Conservation (phyloP, 2,329 filamentous ascomycete species). For the Ophiostoma quercus region DNA sequence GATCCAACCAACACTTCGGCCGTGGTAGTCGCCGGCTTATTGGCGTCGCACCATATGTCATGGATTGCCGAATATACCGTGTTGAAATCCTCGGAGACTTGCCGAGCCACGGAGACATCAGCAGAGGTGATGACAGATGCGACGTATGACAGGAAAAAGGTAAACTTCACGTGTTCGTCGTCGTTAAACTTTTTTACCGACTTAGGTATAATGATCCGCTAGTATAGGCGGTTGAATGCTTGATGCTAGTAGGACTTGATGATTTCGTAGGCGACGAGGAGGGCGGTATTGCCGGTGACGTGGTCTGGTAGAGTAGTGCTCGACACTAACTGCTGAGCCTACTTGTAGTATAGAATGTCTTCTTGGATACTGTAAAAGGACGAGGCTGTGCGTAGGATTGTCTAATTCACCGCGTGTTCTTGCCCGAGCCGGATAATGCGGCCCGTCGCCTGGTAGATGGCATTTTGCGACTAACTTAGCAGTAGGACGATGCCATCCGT, state of each 20-base stretch:
- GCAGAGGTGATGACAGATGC: too few species aligned
- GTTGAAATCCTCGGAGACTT: too few species aligned
- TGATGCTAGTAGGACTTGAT: background rate
- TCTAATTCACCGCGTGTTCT: background rate
- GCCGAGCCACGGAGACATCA: too few species aligned
- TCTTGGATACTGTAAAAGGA: background rate
- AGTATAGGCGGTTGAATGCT: background rate
- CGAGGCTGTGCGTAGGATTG: background rate
- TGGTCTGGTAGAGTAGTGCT: background rate
- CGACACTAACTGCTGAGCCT: background rate
- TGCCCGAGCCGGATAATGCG: background rate
- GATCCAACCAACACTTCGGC: too few species aligned
- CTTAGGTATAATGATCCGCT: background rate
- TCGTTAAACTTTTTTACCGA: background rate
- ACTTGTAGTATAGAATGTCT: background rate
- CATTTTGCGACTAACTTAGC: background rate
- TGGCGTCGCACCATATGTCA: too few species aligned
- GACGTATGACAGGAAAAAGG: too few species aligned
- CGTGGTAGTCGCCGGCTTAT: too few species aligned
- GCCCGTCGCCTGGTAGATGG: background rate
- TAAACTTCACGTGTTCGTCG: too few species aligned
- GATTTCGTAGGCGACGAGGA: background rate
- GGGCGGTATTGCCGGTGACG: background rate
- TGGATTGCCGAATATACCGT: too few species aligned
- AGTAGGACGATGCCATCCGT: background rate